Evolutionary conservation across 176 grass and related monocot genomes (phyloP), one percentile per base, ranked within the genome.

Genomic region (Tuctoria greenei): DNA sequence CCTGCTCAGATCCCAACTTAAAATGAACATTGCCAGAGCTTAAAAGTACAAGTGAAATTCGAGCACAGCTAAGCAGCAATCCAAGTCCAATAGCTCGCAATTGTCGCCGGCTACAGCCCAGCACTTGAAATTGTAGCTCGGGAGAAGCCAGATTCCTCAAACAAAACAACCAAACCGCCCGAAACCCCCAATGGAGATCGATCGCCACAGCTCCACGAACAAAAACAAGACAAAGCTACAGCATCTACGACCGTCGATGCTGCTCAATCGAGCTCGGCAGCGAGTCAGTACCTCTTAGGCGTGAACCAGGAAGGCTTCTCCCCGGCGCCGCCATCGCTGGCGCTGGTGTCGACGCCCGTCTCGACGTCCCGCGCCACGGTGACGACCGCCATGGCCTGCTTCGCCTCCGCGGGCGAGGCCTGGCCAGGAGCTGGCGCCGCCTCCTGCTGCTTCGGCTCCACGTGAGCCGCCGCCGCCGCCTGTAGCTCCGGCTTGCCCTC

Each of bases 301-400:
- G 86, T 84, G 81, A 88, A 88, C 86, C 86, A 88, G 4, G 86
- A 84, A 3, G 86, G 86, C 70, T 79, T 84, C 45, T 75, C 78
- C 4, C 61, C 81, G n/a, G 64, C 42, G 24, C 23, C 21, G n/a
- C 21, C 84, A 12, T 50, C 43, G 76, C 81, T 80, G 16, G 56
- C 42, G 81, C 45, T 75, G 8, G 80, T 62, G 6, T 46, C 80
- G 24, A 5, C 24, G 75, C 55, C 86, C 39, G 46, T 4, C 81
- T 84, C 86, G 38, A 84, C 18, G 81, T 88, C 86, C 39, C 86
- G 76, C 64, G 8, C 75, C 31, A 88, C 69, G 76, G 81, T 88
- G 64, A 84, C 76, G 64, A 84, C 76, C 21, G 76, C 86, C 86
- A 88, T 88, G 57, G 86, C 81, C 64, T 25, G 61, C 61, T 66